Conservation (phyloP, 2,329 filamentous ascomycete genomes). For the Lecanicillium sp. region DNA sequence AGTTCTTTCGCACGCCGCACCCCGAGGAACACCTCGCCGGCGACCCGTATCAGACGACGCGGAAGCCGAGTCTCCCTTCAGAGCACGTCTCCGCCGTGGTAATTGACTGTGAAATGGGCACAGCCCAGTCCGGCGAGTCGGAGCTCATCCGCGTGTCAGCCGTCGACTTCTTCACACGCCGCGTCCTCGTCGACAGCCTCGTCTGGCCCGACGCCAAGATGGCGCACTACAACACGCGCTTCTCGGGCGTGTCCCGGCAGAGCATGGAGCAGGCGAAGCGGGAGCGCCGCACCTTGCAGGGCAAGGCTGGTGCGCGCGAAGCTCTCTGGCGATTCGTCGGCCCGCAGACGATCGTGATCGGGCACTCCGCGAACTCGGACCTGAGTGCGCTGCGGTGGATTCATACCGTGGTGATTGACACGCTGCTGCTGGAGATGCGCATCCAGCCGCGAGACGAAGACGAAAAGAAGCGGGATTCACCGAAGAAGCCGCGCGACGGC, state of each 20-base stretch:
- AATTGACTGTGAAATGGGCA: conserved; percentile 53
- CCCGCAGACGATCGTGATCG: conserved; percentile 41
- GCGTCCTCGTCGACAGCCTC: conserved; percentile 43
- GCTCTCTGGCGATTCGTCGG: conserved; percentile 39
- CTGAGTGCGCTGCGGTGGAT: conserved; percentile 42
- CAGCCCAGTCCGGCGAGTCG: conserved; percentile 34
- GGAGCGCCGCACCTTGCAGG: conserved; percentile 31
- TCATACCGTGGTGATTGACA: conserved; percentile 40
- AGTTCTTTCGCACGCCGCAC: conserved; percentile 20
- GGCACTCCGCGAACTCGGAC: conserved; percentile 39
- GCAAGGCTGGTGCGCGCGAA: conserved; percentile 35
- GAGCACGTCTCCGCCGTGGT: conserved; percentile 29
- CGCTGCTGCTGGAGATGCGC: conserved; percentile 29
- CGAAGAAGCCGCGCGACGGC: conserved; percentile 13
- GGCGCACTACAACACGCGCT: conserved; percentile 43
- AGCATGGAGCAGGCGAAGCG: conserved; percentile 33
- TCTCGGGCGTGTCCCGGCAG: conserved; percentile 39
- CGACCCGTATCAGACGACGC: neutral
- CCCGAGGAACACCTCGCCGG: neutral
- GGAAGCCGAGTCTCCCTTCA: neutral
- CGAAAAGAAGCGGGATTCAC: conserved; percentile 13
- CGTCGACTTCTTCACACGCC: conserved; percentile 45
- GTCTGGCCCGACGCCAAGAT: conserved; percentile 42
- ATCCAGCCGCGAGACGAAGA: conserved; percentile 16
- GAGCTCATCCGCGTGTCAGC: conserved; percentile 48